Evolutionary conservation across 2,329 filamentous ascomycete genomes (phyloP), one percentile per base, ranked within the genome.

Genomic region (Orbilia brochopaga): DNA sequence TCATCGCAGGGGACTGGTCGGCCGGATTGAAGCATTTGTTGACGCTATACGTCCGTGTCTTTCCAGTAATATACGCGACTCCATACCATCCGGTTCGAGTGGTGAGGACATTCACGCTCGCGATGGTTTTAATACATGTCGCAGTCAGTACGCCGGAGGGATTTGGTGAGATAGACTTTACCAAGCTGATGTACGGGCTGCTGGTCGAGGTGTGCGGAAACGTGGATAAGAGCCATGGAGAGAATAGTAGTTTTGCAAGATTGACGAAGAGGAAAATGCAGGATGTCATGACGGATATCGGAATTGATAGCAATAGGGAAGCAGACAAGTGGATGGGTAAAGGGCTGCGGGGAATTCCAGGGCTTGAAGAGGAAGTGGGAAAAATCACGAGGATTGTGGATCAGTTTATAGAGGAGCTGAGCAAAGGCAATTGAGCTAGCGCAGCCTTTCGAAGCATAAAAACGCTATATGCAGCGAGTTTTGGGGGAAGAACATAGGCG

Each of bases 61-160:
- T 86, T 50, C 84, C 85, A 0, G 75, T 81, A 1, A 77, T 86
- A 1, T 85, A 83, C 67, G 80, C 81, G 6, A 77, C 81, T 40
- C 74, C 78, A 0, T 79, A 79, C 58, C 85, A 88, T 76, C 85
- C 85, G 0, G 79, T 86, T 6, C 81, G 85, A 0, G 81, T 86
- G 1, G 79, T 85, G 2, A 84, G 74, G 52, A 75, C 62, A 0
- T 76, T 76, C 50, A 76, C 74, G 1, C 58, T 76, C 30, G 74
- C 73, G 8, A 69, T 70, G 37, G 59, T 76, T 37, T 56, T 76
- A 50, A 70, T 76, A 35, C 75, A 76, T 23, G 58, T 75, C 3
- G 69, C 74, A 2, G 66, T 65, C 19, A 66, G 70, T 37, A 40
- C 64, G 21, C 55, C 64, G 6, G 75, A 78, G 42, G 76, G 75